Base-by-base conservation (phyloP, 768 basidiomycete species). In the Hericium alpestre region DNA sequence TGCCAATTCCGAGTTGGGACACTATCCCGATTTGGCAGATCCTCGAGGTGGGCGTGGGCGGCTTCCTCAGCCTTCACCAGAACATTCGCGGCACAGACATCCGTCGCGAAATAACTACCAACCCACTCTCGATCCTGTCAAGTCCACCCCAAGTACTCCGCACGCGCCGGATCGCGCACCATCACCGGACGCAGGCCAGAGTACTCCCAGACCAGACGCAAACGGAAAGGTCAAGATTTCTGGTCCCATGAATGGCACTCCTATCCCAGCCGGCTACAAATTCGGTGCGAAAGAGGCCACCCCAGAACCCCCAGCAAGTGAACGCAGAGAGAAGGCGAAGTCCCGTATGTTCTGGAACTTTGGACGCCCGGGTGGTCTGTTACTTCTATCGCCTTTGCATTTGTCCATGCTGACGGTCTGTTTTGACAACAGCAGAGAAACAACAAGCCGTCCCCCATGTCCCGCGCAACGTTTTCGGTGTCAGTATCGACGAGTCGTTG, bases 261-360 rank as follows among this genome's bases (percentile, higher is more conserved):
- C 86, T 46, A 88, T 95, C 39, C 93, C 93, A 4, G 79, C 82
- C 38, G 92, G 92, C 0, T 91, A 86, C 77, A 94, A 93, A 71
- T 97, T 94, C 66, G 91, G 88, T 11, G 74, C 79, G 50, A 93
- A 92, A 70, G 89, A 87, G 40, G 69, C 78, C 49, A 67, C 77
- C 15, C 66, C 72, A 38, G 60, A 65, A 56, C 58, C 23, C 8
- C 51, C 13, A 40, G 52, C 38, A 13, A 32, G 58, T 51, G 60
- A 63, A 1, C 79, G 94, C 68, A 80, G 92, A 57, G 87, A 92
- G 67, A 97, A 94, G 73, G 87, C 89, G 20, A 94, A 94, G 73
- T 93, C 90, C 58, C 81, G 90, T 51, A 84, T 84, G 7, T 96
- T 98, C 75, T 96, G 93, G 92, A 85, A 84, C 66, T 96, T 95